Evolutionary conservation across 345 rosid genomes (phyloP), one percentile per base, ranked within the genome.

Genomic region (Eucalyptus sideroxylon): DNA sequence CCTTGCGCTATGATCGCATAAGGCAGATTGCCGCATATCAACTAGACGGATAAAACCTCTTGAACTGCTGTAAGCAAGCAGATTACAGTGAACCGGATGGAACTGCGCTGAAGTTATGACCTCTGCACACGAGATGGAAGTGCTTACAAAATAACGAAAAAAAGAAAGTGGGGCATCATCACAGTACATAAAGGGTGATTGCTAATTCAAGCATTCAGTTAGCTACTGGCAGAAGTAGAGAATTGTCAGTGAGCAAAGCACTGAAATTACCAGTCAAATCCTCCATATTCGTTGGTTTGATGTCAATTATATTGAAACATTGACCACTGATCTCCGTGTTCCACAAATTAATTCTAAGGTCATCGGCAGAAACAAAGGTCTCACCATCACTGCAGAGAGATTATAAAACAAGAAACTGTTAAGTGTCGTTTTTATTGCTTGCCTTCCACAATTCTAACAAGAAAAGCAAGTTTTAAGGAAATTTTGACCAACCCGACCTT

Each of bases 11-110:
- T 65, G 90, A 93, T 95, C 96, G 67, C 96, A 95, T 89, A 95
- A 89, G 60, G 96, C 97, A 40, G 97, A 95, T 88, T 94, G 96
- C 27, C 96, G 95, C 97, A 95, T 92, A 93, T 95, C 96, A 91
- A 93, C 93, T 56, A 95, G 89, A 87, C 90, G 94, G 89, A 95
- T 91, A 88, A 92, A 95, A 87, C 97, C 97, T 93, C 96, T 95
- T 87, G 97, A 95, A 90, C 95, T 95, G 92, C 96, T 92, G 93
- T 93, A 95, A 56, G 96, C 95, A 65, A 95, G 95, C 89, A 93
- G 91, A 91, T 95, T 95, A 92, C 97, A 95, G 50, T 93, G 93
- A 88, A 47, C 88, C 81, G 97, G 97, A 90, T 95, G 96, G 90
- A 95, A 95, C 89, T 95, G 94, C 49, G 97, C 96, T 62, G 96